Evolutionary conservation across 1,139 yeast species (phyloP).

Genomic region (Taiozyma sp.): DNA sequence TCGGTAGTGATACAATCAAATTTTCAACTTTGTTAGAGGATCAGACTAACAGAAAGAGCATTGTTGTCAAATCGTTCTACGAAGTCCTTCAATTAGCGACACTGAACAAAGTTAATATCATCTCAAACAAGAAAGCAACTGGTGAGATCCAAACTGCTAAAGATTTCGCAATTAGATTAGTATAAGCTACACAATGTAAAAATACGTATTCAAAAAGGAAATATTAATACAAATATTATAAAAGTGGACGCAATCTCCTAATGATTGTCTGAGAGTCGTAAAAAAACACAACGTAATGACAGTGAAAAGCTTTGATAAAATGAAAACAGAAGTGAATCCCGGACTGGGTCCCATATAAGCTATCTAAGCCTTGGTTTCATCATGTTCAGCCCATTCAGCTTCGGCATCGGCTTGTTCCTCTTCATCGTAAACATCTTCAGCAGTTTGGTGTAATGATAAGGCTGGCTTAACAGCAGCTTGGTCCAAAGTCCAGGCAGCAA

Average conservation of each 20-base stretch:
- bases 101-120: constrained; percentile 11
- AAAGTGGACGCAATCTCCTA: constrained; percentile 1
- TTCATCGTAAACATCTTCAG: constrained; percentile 58
- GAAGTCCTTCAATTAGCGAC: constrained; percentile 37
- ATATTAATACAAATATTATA: not conserved
- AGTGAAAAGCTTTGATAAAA: not conserved
- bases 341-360: not conserved
- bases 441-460: constrained; percentile 69
- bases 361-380: constrained; percentile 4
- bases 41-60: constrained; percentile 20
- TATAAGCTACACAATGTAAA: not conserved
- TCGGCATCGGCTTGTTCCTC: constrained; percentile 29
- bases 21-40: constrained; percentile 14
- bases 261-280: not conserved
- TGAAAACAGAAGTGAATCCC: constrained; percentile 2
- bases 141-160: not conserved
- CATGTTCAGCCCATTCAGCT: constrained; percentile 31
- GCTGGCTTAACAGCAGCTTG: constrained; percentile 78
- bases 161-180: not conserved
- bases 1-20: constrained; percentile 6
- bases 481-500: constrained; percentile 81
- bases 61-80: constrained; percentile 38
- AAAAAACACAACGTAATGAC: not conserved
- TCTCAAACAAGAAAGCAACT: constrained; percentile 1
- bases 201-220: not conserved